Percentiles rank a stretch among this genome's conserved stretches.
These are phyloP conservation scores for Funneliformis caledonium DNA, from an alignment of 371 early-diverging fungal species.

Conservation along the genomic window DNA sequence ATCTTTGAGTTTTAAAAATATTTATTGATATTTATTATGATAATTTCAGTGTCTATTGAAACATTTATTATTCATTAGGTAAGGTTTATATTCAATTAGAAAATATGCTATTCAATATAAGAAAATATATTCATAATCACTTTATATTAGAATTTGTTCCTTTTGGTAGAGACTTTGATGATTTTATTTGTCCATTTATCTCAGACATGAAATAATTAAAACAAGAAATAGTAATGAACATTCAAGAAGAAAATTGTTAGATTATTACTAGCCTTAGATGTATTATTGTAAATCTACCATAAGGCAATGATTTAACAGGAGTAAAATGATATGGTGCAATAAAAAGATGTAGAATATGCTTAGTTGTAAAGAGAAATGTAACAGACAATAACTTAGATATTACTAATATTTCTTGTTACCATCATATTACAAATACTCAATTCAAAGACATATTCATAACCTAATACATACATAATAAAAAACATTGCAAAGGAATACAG, in stretches of 20 bases:
- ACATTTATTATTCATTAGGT: not conserved
- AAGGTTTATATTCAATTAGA: not conserved
- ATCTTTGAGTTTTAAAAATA: not conserved
- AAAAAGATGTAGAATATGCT: not conserved
- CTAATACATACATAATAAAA: not conserved
- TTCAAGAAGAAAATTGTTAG: not conserved
- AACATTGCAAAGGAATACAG: not conserved
- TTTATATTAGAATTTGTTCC: not conserved
- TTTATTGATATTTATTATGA: not conserved
- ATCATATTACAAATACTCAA: not conserved
- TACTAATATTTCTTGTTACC: not conserved
- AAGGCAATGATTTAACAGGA: not conserved
- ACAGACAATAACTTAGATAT: not conserved
- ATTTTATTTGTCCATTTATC: not conserved
- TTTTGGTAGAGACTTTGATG: not conserved
- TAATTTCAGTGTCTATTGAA: not conserved
- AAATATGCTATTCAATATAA: not conserved
- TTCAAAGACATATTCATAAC: not conserved
- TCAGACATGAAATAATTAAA: not conserved
- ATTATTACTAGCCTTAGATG: not conserved
- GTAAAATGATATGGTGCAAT: not conserved
- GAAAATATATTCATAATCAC: not conserved
- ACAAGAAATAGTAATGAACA: not conserved
- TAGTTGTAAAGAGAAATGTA: not conserved
- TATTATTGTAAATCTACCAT: not conserved